Evolutionary conservation across 2,329 filamentous ascomycete species (phyloP), one percentile per base, ranked within the genome.

Genomic region (Ascochyta clinopodiicola): DNA sequence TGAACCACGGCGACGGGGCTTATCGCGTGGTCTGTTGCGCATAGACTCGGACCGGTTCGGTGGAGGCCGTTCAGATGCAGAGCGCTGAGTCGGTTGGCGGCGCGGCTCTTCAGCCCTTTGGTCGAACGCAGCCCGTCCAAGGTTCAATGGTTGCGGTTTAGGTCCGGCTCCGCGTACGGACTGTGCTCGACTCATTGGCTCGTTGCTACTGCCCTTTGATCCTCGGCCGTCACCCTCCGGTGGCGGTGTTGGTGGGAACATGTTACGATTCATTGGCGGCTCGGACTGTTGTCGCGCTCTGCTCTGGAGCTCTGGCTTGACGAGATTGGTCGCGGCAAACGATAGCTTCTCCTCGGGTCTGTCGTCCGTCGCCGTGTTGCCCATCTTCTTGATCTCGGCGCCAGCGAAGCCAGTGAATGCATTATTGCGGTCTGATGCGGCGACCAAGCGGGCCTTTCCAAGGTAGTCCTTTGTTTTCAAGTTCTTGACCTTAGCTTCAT

Each of bases 221-320:
- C 61, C 69, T 8, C 72, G 64, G 44, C 88, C 89, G 64, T 97
- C 92, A 59, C 86, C 85, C 80, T 99, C 95, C 6, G 95, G 95
- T 6, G 95, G 95, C 36, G 95, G 95, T n/a, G 95, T 98, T n/a
- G 95, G 95, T 17, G 95, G 95, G 79, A 98, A 97, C 60, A 94
- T 85, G 67, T 90, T 91, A 67, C 92, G 87, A 71, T 85, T 86
- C 61, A 87, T 80, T 0, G 91, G 91, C 8, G 92, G 91, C 71
- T 95, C 92, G 17, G 91, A 95, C 71, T 95, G 91, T 68, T 96
- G 91, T 69, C 90, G 85, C 62, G 79, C 78, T 61, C 90, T 86
- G 70, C 90, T 94, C 64, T 85, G 84, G 31, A 98, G 81, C 44
- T 90, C 90, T 29, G 91, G 89, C 73, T 95, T 95, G 59, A 98